A percentile compares a stretch with the other conserved stretches of the same genome.
phyloP scores from a whole-genome alignment of 1,284 basidiomycete species.

The Athelia psychrophila region DNA sequence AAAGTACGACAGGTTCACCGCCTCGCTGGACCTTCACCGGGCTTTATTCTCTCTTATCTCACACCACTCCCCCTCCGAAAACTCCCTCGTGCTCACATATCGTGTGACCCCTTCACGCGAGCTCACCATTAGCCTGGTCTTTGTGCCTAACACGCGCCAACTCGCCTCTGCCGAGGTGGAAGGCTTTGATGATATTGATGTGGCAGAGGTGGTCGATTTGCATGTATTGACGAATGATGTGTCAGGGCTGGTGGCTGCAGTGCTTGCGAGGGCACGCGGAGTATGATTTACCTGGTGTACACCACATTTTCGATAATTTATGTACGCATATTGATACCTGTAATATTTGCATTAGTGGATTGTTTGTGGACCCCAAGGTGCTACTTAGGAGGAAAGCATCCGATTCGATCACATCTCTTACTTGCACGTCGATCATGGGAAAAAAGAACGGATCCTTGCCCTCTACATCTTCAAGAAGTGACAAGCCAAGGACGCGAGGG shows the following conservation, averaged over 20 bases:
- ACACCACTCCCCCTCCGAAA: slow-evolving; percentile 60
- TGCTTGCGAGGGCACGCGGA: slow-evolving; percentile 48
- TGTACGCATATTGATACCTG: no score
- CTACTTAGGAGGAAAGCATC: no score
- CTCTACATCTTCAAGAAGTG: slow-evolving; percentile 19
- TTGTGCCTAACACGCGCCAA: slow-evolving; percentile 63
- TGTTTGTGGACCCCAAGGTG: no score
- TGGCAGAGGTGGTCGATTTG: slow-evolving; percentile 58
- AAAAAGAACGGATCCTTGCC: slow-evolving; percentile 34
- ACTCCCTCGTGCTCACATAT: slow-evolving; percentile 74
- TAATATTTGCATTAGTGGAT: no score
- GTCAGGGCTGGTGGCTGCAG: slow-evolving; percentile 64
- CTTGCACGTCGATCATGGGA: slow-evolving; percentile 28
- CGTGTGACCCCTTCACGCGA: slow-evolving; percentile 30
- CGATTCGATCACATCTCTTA: neutral
- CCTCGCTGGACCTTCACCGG: slow-evolving; percentile 62
- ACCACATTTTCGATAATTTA: no score
- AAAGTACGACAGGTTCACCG: slow-evolving; percentile 55
- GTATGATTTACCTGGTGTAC: no score
- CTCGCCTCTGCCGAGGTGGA: slow-evolving; percentile 55
- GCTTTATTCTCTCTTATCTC: slow-evolving; percentile 59
- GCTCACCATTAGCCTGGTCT: slow-evolving; percentile 58
- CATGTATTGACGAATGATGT: slow-evolving; percentile 70
- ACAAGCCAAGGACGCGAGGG: slow-evolving; percentile 23
- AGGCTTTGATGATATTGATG: slow-evolving; percentile 50